phyloP scores from a whole-genome alignment of 1,139 yeast genomes.

The Taphrina populina region DNA sequence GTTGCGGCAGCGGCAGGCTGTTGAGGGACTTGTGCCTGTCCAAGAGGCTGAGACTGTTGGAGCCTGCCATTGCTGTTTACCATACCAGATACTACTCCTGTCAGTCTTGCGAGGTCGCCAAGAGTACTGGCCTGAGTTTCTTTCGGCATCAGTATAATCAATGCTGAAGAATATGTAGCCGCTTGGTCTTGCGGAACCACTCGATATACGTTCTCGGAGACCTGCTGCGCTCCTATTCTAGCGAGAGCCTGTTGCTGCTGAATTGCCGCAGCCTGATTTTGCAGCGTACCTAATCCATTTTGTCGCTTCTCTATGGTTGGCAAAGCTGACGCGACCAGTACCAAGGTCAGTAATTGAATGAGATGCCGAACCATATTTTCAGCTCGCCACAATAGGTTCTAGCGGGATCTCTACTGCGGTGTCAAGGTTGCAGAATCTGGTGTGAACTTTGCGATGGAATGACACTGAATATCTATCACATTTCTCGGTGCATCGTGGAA shows the following conservation, averaged over 20 bases:
- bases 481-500: no score
- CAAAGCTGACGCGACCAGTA: no score
- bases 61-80: no score
- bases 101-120: conserved; percentile 5
- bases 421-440: no score
- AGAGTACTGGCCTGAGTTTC: conserved; percentile 1
- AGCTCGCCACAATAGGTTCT: no score
- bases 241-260: conserved; percentile 21
- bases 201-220: conserved; percentile 20
- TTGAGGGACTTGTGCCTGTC: conserved; percentile 3
- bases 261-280: background rate
- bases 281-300: no score
- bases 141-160: conserved; percentile 15
- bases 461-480: no score
- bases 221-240: conserved; percentile 10
- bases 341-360: no score
- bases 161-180: conserved; percentile 7
- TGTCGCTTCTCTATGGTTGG: conserved; percentile 2
- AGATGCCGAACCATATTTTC: no score
- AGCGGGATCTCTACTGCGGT: no score
- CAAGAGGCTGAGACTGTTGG: no score
- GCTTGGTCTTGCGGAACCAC: conserved; percentile 10
- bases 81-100: conserved; percentile 2
- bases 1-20: background rate
- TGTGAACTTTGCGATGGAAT: no score